Evolutionary conservation across 495 filamentous ascomycete genomes (phyloP).

Genomic region (Penicillium manginii): DNA sequence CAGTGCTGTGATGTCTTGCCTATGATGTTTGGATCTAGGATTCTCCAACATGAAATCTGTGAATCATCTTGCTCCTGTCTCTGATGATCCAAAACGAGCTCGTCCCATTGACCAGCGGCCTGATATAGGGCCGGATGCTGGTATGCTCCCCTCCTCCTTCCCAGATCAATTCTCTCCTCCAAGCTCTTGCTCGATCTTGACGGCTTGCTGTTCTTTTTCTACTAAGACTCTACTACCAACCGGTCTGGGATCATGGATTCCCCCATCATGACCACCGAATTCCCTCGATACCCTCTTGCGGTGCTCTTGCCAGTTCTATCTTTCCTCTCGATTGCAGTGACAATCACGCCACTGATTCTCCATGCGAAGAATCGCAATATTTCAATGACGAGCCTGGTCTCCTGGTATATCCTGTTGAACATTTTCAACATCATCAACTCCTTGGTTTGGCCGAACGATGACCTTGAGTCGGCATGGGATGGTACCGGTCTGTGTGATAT

Average conservation of each 20-base stretch:
- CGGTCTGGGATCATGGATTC: background rate
- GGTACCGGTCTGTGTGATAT: constrained; percentile 84
- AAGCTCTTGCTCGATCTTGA: background rate
- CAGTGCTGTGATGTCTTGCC: constrained; percentile 15
- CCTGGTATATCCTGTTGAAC: constrained; percentile 67
- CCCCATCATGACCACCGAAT: constrained; percentile 7
- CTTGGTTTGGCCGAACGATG: constrained; percentile 78
- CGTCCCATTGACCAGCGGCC: constrained; percentile 1
- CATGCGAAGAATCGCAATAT: constrained; percentile 49
- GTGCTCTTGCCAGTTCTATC: constrained; percentile 55
- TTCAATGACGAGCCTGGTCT: constrained; percentile 60
- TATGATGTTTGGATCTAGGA: constrained; percentile 19
- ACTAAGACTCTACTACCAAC: background rate
- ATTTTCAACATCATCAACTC: constrained; percentile 74
- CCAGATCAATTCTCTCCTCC: background rate
- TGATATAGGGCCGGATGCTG: background rate
- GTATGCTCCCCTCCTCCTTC: background rate
- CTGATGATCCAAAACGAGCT: constrained; percentile 4
- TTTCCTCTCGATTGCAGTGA: constrained; percentile 57
- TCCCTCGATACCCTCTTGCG: constrained; percentile 33
- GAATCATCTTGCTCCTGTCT: constrained; percentile 7
- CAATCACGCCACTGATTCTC: constrained; percentile 44
- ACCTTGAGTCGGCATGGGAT: constrained; percentile 68
- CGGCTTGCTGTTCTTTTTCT: background rate
- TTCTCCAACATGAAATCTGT: constrained; percentile 1